Evolutionary conservation across 768 basidiomycete genomes (phyloP).

Genomic region (Trametes gibbosa): DNA sequence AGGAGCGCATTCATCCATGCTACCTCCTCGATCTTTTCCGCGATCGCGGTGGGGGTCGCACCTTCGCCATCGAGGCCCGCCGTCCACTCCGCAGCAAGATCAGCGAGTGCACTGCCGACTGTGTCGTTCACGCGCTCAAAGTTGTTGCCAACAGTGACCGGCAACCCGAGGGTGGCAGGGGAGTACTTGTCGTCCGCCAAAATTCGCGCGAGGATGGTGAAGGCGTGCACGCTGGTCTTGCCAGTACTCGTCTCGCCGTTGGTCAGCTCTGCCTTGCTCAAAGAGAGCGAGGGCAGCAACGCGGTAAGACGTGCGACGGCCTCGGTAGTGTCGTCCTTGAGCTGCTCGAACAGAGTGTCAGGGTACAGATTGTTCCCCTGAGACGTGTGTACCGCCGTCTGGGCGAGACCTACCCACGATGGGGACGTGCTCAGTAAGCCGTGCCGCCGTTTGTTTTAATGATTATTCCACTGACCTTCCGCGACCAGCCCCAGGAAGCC

Average conservation of each 20-base stretch:
- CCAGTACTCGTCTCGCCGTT: neutral
- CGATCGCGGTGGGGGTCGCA: conserved; percentile 31
- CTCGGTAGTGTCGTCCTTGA: neutral
- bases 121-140: conserved; percentile 16
- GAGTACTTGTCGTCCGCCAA: conserved; percentile 42
- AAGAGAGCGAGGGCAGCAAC: conserved; percentile 8
- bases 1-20: conserved; percentile 52
- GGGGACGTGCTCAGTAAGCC: neutral
- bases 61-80: conserved; percentile 13
- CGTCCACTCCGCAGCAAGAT: conserved; percentile 24
- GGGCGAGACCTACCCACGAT: conserved; percentile 44
- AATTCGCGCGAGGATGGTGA: conserved; percentile 55
- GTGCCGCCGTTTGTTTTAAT: neutral
- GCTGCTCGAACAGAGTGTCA: conserved; percentile 23
- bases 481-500: conserved; percentile 54
- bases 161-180: conserved; percentile 8
- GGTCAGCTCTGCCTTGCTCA: neutral
- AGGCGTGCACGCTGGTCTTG: conserved; percentile 37
- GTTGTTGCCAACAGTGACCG: neutral
- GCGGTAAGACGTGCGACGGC: conserved; percentile 1
- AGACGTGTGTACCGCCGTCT: conserved; percentile 47
- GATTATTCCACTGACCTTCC: conserved; percentile 45
- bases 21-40: conserved; percentile 63
- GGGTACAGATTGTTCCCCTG: conserved; percentile 35
- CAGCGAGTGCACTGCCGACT: conserved; percentile 15